Evolutionary conservation across 2,329 filamentous ascomycete species (phyloP), one percentile per base, ranked within the genome.

Genomic region (Neopestalotiopsis sp.): DNA sequence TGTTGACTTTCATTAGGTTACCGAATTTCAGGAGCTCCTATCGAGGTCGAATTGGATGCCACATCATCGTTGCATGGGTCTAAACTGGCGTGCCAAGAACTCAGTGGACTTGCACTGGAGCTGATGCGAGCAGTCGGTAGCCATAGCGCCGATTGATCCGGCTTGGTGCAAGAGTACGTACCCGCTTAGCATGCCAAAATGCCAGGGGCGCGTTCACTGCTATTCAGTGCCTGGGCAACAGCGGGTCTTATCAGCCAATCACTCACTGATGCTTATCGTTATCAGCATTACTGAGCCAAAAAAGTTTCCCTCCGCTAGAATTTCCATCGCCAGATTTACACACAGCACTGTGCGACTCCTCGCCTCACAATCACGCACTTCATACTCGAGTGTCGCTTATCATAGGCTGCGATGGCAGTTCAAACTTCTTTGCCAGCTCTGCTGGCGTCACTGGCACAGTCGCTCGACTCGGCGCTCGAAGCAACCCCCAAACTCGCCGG

Each of bases 401-500:
- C 56, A 58, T 14, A 30, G 9, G n/a, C 6, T 38, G 62, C 32
- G 1, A 70, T 89, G 84, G 84, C 89, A 28, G 81, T 85, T 60
- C 80, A 83, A 57, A 81, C 82, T 20, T 84, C 86, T 17, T 74
- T 89, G 56, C 80, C 86, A 67, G 83, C 82, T 14, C 75, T 89
- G 65, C 75, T 89, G 70, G 83, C 86, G 45, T 87, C 86, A 0
- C 77, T 92, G 49, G 87, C 85, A 0, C 86, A 87, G 71, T 91
- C 89, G 1, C 78, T 91, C 1, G 84, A 85, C 0, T 86, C 90
- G 0, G 89, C 92, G 0, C 85, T 91, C 60, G 89, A 94, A 69
- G 90, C 91, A 5, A 86, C 91, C 0, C 89, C 91, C 0, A 88
- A 88, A 63, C 78, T 90, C 20, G 78, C 85, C n/a, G 80, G 84